Evolutionary conservation across 129 eudicot genomes (phyloP), one percentile per base, ranked within the genome.

Genomic region (Tanacetum coccineum): DNA sequence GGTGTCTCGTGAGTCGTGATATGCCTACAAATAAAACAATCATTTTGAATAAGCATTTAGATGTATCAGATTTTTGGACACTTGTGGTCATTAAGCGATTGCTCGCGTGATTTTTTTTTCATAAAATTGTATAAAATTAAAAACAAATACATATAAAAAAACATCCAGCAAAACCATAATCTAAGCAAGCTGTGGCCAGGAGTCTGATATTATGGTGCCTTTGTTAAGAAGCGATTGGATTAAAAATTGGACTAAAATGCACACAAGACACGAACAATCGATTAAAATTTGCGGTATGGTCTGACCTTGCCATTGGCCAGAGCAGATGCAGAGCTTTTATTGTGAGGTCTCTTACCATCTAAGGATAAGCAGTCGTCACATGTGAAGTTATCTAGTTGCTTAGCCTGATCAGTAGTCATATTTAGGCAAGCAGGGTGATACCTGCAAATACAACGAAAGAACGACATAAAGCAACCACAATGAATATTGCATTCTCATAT

Each of bases 371-470:
- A 85, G 25, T 82, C 87, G 64, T 73, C 52, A 70, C 96, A 88
- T 66, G 78, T 51, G 60, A 84, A 88, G 66, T 69, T 75, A 68
- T 81, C 91, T 51, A 87, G 71, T 66, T 51, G 73, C 76, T 82
- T 88, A 26, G 88, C 96, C 66, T 85, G 71, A 22, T 76, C 88
- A 47, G 62, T 61, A n/a, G 82, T 82, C 91, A 84, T 71, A 45
- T 79, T 77, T 53, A 88, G 73, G 79, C 95, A 88, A 59, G 82
- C 78, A 39, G 91, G 91, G 81, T 88, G 95, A 74, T 79, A 88
- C 95, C 95, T 88, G 60, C 77, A 62, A 76, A 59, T 40, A 65
- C 15, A 67, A 66, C 28, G 3, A 15, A 17, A 22, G 11, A 15
- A 57, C n/a, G 13, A 55, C 18, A 18, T 28, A 66, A 28, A 20